Evolutionary conservation across 23 red algal genomes (phyloP), one percentile per base, ranked within the genome.

Genomic region (Gracilariopsis chorda): DNA sequence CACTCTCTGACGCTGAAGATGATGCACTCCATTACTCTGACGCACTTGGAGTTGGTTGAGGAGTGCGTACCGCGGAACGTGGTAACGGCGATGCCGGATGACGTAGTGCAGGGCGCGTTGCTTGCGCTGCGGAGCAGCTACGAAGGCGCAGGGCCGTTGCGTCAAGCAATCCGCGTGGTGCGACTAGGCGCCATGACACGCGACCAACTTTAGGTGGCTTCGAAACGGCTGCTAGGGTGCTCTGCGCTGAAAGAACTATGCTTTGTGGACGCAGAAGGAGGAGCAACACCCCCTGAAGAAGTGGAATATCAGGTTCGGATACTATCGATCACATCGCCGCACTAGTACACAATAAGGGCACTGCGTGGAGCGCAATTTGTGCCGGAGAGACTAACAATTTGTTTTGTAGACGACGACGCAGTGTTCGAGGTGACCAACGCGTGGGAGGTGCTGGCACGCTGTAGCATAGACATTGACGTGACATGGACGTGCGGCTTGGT

Each of bases 241-340:
- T 3, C 8, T 5, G 8, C 34, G 13, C 34, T 69, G 13, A 35
- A 17, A 35, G 14, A 7, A 25, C 63, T 69, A 19, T 39, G 32
- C 63, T 69, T 69, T 69, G 63, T 69, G 33, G 63, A 69, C 14
- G 63, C 42, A 19, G 63, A 69, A 42, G 63, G 63, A 14, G 63
- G 63, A 1, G 63, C 42, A 20, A 69, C 1, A 69, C 2, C 42
- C 34, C 63, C 34, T 20, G 63, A 42, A 40, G 63, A 69, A 69
- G 2, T 69, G 7, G 63, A 32, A 41, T 37, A 37, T 20, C 34
- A 37, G 2, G 34, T 69, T 32, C 2, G 42, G 13, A 16, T 69
- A 19, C 34, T 69, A 19, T 69, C 63, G 63, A 69, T 69, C 63
- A 69, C 34, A 19, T 8, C 32, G 1, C 63, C 63, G 63, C 2